Base-by-base conservation (phyloP, 768 basidiomycete genomes). In the Nidularia sp. region DNA sequence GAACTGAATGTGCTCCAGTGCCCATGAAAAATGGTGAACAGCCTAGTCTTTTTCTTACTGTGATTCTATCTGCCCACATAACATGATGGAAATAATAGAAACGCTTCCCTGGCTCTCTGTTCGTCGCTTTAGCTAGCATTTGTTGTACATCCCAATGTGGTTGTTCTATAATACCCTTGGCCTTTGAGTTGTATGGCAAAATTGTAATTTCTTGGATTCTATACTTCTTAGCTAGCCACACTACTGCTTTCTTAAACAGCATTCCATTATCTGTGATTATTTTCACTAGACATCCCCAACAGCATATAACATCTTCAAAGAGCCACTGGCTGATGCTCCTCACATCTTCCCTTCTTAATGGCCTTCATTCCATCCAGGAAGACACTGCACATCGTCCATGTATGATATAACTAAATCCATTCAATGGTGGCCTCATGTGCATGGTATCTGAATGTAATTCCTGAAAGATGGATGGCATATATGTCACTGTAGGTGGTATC, bases 231-330 rank as follows among this genome's bases (percentile, higher is more conserved):
- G 48, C 36, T 2, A 66, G 41, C 53, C 56, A 62, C 2, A 42
- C 44, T 3, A 60, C 32, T 0, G 63, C 62, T 7, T 56, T 54
- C 15, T 48, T 36, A 34, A 64, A 62, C 1, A 57, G 50, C 3
- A 45, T 34, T 0, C 65, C 62, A 46, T 79, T 80, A 53, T 80
- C 76, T 0, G 70, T 74, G 0, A 77, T 65, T 13, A 79, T 70
- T 25, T 70, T 60, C 0, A 9, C 15, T 0, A 74, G n/a, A 13
- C 66, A 61, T 2, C 74, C 76, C 75, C 74, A 78, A 25, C 64
- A 33, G 45, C 64, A 68, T 0, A 70, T 55, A 3, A 72, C 62
- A 8, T 73, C 66, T 53, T 64, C 57, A 6, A 61, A 62, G 0
- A 67, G 34, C 60, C 61, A 70, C 2, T 50, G 46, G 0, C 55